Conservation (phyloP, 306 rosid genomes). For the Lablab purpureus region DNA sequence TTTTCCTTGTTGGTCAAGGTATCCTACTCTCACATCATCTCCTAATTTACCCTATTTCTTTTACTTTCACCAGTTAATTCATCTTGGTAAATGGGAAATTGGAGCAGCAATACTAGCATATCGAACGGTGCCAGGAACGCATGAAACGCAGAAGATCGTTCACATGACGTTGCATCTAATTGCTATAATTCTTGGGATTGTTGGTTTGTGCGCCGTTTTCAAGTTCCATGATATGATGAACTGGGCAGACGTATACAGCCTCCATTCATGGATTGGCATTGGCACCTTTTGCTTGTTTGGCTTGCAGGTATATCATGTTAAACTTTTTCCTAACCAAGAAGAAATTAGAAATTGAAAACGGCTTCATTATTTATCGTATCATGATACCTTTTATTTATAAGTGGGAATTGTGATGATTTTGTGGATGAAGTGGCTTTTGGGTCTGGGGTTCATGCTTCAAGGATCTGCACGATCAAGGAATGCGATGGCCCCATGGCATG, state of each 20-base stretch:
- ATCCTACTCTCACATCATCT: background rate
- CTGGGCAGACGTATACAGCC: slow-evolving; percentile 55
- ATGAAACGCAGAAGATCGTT: slow-evolving; percentile 47
- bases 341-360: no score
- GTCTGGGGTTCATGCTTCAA: slow-evolving; percentile 60
- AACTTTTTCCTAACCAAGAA: no score
- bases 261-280: slow-evolving; percentile 97
- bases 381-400: no score
- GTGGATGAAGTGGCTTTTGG: slow-evolving; percentile 70
- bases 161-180: slow-evolving; percentile 69
- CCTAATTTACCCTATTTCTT: background rate
- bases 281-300: slow-evolving; percentile 68
- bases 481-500: slow-evolving; percentile 63
- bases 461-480: slow-evolving; percentile 21
- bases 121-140: slow-evolving; percentile 50
- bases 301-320: slow-evolving; percentile 64
- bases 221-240: slow-evolving; percentile 70
- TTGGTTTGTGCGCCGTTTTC: slow-evolving; percentile 81
- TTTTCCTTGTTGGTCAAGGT: slow-evolving; percentile 88
- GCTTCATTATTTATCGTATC: no score
- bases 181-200: slow-evolving; percentile 67
- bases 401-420: background rate
- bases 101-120: slow-evolving; percentile 82
- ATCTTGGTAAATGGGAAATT: background rate
- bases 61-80: background rate